Percentiles rank a stretch among this genome's conserved stretches.
phyloP scores from a whole-genome alignment of 2,329 filamentous ascomycete genomes.

The Colletotrichum eremochloae region DNA sequence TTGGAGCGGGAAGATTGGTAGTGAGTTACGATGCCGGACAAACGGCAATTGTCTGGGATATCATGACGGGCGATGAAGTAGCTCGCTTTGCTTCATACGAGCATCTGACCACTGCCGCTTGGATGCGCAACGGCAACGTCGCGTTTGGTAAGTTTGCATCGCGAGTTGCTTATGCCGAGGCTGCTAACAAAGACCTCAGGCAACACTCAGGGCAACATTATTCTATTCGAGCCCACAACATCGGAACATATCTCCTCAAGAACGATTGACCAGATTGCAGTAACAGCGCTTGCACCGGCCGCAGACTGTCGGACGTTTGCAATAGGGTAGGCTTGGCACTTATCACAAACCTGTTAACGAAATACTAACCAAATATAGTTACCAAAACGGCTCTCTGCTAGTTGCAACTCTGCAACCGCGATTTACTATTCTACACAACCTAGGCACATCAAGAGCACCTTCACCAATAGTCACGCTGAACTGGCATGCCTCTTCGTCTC shows the following conservation, averaged over 20 bases:
- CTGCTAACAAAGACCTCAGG: slow-evolving; percentile 65
- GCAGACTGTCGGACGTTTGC: slow-evolving; percentile 94
- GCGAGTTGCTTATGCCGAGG: slow-evolving; percentile 40
- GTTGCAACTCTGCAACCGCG: slow-evolving; percentile 90
- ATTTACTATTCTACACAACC: slow-evolving; percentile 93
- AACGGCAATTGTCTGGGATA: slow-evolving; percentile 96
- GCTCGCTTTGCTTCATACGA: slow-evolving; percentile 95
- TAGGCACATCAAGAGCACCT: slow-evolving; percentile 85
- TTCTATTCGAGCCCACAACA: slow-evolving; percentile 92
- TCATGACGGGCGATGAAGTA: slow-evolving; percentile 90
- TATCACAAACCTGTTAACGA: background rate
- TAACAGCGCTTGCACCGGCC: slow-evolving; percentile 92
- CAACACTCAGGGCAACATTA: slow-evolving; percentile 91
- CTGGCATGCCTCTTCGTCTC: slow-evolving; percentile 96
- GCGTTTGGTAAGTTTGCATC: slow-evolving; percentile 82
- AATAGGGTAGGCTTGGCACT: slow-evolving; percentile 78
- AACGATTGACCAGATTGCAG: slow-evolving; percentile 91
- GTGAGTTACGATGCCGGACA: slow-evolving; percentile 94
- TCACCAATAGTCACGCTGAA: slow-evolving; percentile 89
- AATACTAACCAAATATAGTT: slow-evolving; percentile 65
- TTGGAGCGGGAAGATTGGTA: slow-evolving; percentile 85
- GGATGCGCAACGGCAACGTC: slow-evolving; percentile 98
- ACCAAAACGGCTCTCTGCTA: slow-evolving; percentile 93
- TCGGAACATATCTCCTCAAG: slow-evolving; percentile 92
- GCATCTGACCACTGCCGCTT: slow-evolving; percentile 84